Conservation (phyloP, 495 filamentous ascomycete species). For the Cercophora newfieldiana region DNA sequence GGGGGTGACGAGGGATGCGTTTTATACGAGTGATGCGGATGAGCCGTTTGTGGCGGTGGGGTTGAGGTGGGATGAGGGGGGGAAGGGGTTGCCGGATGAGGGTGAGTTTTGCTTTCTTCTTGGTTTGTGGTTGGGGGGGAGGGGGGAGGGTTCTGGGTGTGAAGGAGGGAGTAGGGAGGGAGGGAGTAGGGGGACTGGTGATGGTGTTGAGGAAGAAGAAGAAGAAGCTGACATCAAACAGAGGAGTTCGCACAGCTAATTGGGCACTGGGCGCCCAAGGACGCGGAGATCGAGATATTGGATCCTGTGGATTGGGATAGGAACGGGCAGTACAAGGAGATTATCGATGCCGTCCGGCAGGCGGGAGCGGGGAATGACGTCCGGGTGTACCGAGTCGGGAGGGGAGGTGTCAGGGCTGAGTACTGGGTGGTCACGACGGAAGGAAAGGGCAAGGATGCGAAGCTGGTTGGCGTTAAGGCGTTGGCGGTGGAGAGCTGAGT, state of each 20-base stretch:
- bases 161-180: not conserved
- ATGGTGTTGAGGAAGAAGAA: not conserved
- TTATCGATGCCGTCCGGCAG: slow-evolving; percentile 59
- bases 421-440: slow-evolving; percentile 69
- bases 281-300: slow-evolving; percentile 53
- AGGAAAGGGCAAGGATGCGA: slow-evolving; percentile 49
- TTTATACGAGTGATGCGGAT: slow-evolving; percentile 79
- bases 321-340: slow-evolving; percentile 56
- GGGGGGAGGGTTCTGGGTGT: not conserved
- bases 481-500: slow-evolving; percentile 68
- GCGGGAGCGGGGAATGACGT: slow-evolving; percentile 62
- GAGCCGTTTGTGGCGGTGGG: slow-evolving; percentile 78
- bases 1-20: slow-evolving; percentile 49
- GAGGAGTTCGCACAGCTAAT: slow-evolving; percentile 61
- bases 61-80: slow-evolving; percentile 57
- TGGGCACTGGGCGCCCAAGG: slow-evolving; percentile 47
- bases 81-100: slow-evolving; percentile 58
- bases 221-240: slow-evolving; percentile 26
- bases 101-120: slow-evolving; percentile 45
- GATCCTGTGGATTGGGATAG: slow-evolving; percentile 63
- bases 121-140: not conserved
- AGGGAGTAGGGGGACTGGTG: not conserved
- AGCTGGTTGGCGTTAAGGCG: slow-evolving; percentile 73
- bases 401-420: slow-evolving; percentile 63
- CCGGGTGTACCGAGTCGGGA: slow-evolving; percentile 67